Evolutionary conservation across 495 filamentous ascomycete species (phyloP).

Genomic region (Trichoderma erinaceum): DNA sequence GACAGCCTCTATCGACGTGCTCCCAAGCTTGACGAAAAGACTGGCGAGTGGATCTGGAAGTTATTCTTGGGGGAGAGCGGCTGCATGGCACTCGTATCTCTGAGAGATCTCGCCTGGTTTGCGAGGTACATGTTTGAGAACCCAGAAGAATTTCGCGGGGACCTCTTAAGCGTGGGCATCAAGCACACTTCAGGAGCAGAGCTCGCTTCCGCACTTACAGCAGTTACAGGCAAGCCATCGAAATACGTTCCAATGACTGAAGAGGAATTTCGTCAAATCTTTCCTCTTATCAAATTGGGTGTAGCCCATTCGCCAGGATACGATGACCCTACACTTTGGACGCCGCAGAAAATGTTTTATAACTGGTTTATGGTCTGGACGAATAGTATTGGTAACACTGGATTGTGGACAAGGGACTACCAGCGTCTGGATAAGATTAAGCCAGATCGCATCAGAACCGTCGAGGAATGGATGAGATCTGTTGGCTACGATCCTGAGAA

Average conservation of each 20-base stretch:
- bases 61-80: not conserved
- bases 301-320: not conserved
- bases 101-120: constrained; percentile 1
- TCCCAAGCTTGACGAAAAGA: not conserved
- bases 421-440: not conserved
- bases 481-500: not conserved
- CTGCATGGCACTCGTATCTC: not conserved
- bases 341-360: not conserved
- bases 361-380: not conserved
- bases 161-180: not conserved
- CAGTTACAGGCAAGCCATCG: not conserved
- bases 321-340: not conserved
- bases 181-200: not conserved
- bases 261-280: not conserved
- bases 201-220: not conserved
- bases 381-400: not conserved
- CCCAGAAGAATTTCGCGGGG: not conserved
- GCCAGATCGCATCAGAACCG: not conserved
- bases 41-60: not conserved
- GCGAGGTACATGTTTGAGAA: not conserved
- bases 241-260: not conserved
- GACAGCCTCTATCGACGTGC: not conserved
- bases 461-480: not conserved
- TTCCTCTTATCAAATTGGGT: not conserved
- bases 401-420: not conserved